These are phyloP conservation scores for Botrytis cinerea DNA, from an alignment of 2,329 filamentous ascomycete genomes.

Conservation along the genomic window DNA sequence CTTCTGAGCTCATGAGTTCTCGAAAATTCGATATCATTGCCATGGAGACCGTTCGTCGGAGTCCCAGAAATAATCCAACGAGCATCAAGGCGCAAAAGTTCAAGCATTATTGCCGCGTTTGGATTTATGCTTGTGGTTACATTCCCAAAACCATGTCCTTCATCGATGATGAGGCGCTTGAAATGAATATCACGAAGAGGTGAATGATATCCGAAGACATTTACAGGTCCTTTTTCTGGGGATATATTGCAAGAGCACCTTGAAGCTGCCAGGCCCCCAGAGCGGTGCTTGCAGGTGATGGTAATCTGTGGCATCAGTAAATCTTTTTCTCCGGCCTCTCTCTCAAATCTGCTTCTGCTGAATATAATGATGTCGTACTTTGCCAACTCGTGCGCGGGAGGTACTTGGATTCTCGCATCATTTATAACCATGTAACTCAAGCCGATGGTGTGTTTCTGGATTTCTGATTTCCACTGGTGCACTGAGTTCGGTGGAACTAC, in stretches of 20 bases:
- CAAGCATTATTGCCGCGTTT: constrained; percentile 53
- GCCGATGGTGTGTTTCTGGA: constrained; percentile 71
- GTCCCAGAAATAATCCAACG: constrained; percentile 92
- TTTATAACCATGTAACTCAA: constrained; percentile 67
- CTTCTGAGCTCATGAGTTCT: constrained; percentile 11
- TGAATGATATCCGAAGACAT: constrained; percentile 46
- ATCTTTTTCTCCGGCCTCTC: constrained; percentile 47
- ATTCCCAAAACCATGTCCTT: constrained; percentile 83
- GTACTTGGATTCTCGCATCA: constrained; percentile 54
- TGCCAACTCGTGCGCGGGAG: constrained; percentile 58
- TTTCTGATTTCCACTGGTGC: constrained; percentile 81
- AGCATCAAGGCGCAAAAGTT: constrained; percentile 63
- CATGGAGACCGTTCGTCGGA: constrained; percentile 79
- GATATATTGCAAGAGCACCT: constrained; percentile 31
- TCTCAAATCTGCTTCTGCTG: constrained; percentile 71
- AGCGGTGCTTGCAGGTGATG: not conserved
- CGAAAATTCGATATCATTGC: constrained; percentile 55
- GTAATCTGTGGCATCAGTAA: not conserved
- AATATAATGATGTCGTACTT: constrained; percentile 77
- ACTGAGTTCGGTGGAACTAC: constrained; percentile 83
- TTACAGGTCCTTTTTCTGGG: constrained; percentile 46
- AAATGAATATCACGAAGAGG: constrained; percentile 74
- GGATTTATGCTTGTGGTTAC: constrained; percentile 57
- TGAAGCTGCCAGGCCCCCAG: too few relatives aligned
- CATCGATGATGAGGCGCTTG: constrained; percentile 87